Conservation (phyloP, 2,329 filamentous ascomycete species). For the Cladosporium halotolerans region DNA sequence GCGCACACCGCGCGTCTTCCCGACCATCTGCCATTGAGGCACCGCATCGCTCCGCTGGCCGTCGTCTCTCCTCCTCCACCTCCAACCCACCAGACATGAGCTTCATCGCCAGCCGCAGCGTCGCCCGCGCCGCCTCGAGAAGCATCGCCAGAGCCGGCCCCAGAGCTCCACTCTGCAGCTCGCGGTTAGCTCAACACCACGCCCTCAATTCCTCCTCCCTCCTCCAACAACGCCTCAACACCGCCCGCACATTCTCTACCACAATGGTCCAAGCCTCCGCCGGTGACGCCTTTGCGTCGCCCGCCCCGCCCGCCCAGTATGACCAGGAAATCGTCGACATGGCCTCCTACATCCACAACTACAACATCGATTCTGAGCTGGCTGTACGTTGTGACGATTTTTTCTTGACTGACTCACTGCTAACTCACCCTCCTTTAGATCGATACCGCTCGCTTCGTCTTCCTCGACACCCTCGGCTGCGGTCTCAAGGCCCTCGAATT, state of each 20-base stretch:
- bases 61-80: neutral
- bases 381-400: slow-evolving; percentile 59
- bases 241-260: slow-evolving; percentile 25
- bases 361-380: slow-evolving; percentile 81
- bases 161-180: slow-evolving; percentile 24
- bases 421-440: slow-evolving; percentile 49
- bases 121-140: slow-evolving; percentile 27
- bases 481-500: slow-evolving; percentile 93
- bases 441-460: slow-evolving; percentile 93
- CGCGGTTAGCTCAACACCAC: slow-evolving; percentile 18
- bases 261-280: slow-evolving; percentile 25
- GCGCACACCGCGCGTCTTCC: neutral
- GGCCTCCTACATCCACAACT: slow-evolving; percentile 89
- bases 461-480: slow-evolving; percentile 94
- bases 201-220: slow-evolving; percentile 12
- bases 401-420: neutral
- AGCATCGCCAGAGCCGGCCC: slow-evolving; percentile 21
- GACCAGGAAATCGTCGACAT: slow-evolving; percentile 94
- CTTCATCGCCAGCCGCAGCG: slow-evolving; percentile 34
- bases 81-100: slow-evolving; percentile 21
- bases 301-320: slow-evolving; percentile 45
- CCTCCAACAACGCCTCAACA: slow-evolving; percentile 5
- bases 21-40: too few relatives aligned
- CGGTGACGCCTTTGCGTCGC: slow-evolving; percentile 25
- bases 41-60: too few relatives aligned